Evolutionary conservation across 2,329 filamentous ascomycete genomes (phyloP).

Genomic region (Davidsoniella australis): DNA sequence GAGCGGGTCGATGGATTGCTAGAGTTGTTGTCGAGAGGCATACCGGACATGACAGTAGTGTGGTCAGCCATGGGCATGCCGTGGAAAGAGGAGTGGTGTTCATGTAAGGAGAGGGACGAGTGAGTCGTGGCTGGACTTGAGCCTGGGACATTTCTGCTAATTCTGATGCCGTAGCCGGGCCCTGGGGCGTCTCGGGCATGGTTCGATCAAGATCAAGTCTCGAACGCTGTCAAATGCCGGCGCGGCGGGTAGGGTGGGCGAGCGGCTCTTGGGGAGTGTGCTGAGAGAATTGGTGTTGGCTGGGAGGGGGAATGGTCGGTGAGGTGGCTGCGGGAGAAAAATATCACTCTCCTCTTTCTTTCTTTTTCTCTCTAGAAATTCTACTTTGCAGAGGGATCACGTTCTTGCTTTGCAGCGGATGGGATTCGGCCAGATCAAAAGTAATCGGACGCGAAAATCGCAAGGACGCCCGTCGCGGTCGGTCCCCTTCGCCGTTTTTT

Average conservation of each 20-base stretch:
- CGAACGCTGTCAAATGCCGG: conserved; percentile 1
- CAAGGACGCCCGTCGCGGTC: conserved; percentile 10
- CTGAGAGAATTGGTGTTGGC: not conserved
- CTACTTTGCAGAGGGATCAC: conserved; percentile 4
- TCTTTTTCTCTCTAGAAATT: conserved; percentile 6
- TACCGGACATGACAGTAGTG: conserved; percentile 1
- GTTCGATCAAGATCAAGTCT: conserved; percentile 3
- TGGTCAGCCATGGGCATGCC: conserved; percentile 6
- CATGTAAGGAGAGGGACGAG: conserved; percentile 4
- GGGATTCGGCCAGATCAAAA: conserved; percentile 9
- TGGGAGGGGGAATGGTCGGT: not conserved
- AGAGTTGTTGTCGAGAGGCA: conserved; percentile 5
- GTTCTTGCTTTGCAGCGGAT: not conserved
- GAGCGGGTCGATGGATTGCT: conserved; percentile 2
- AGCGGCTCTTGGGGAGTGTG: not conserved
- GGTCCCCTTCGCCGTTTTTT: not conserved
- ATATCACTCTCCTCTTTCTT: conserved; percentile 6
- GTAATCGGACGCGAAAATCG: conserved; percentile 10
- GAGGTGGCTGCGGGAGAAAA: conserved; percentile 3
- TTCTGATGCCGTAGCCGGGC: not conserved
- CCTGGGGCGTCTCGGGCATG: conserved; percentile 1
- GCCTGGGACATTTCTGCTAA: not conserved
- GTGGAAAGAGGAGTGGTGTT: not conserved
- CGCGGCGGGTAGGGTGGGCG: not conserved
- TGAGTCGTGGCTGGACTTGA: not conserved